These are phyloP conservation scores for Solanum gracilifrons DNA, from an alignment of 257 asterid species.

Conservation along the genomic window DNA sequence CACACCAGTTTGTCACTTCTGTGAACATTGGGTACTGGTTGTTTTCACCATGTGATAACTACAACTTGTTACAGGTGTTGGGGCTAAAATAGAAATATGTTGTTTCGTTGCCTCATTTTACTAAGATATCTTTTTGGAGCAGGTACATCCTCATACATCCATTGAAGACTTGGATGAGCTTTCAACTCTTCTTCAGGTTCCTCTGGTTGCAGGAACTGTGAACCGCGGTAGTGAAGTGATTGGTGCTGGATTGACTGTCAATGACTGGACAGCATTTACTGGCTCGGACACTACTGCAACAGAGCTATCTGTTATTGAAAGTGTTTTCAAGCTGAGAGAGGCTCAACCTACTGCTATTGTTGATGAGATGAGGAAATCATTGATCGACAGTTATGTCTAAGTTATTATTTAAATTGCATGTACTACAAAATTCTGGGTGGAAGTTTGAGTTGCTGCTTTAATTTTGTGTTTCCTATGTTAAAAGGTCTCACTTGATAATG, in stretches of 20 bases:
- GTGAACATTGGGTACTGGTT: neutral
- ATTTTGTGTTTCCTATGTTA: neutral
- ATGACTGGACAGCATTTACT: constrained; percentile 91
- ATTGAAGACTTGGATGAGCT: constrained; percentile 84
- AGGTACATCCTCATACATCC: constrained; percentile 92
- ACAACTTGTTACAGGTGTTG: neutral
- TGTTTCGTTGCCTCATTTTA: neutral
- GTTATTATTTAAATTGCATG: neutral
- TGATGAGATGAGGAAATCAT: constrained; percentile 78
- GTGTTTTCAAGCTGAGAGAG: constrained; percentile 75
- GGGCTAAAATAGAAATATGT: neutral
- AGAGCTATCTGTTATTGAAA: constrained; percentile 70
- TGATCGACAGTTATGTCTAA: constrained; percentile 67
- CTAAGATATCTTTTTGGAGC: neutral
- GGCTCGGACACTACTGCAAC: constrained; percentile 97
- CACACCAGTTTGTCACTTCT: neutral
- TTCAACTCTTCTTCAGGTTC: constrained; percentile 86
- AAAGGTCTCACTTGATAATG: neutral
- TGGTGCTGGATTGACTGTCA: constrained; percentile 67
- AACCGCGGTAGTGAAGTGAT: constrained; percentile 86
- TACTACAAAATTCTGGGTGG: neutral
- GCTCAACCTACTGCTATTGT: constrained; percentile 80
- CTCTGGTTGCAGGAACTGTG: constrained; percentile 81
- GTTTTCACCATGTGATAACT: neutral
- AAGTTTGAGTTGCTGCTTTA: neutral